Evolutionary conservation across 2,329 filamentous ascomycete species (phyloP), one percentile per base, ranked within the genome.

Genomic region (Hypomyces perniciosus): DNA sequence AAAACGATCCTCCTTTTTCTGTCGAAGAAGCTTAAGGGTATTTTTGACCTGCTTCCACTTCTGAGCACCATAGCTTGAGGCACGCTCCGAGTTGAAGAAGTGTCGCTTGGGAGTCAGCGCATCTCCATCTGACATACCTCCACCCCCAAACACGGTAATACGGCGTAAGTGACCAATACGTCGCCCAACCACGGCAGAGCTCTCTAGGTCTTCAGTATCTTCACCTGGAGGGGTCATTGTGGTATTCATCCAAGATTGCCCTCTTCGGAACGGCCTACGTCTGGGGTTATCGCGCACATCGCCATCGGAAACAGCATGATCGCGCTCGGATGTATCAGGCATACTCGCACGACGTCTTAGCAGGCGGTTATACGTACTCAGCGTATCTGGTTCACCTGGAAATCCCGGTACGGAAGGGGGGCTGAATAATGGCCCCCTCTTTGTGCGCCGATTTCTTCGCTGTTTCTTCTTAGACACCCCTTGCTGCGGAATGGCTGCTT

Each of bases 11-110:
- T 89, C 86, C 66, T 88, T 95, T 67, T 86, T 88, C 60, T 88
- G 83, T 56, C 89, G 83, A 54, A 95, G 75, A 51, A 85, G 72
- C 65, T 89, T 91, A 44, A 97, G 71, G 1, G 90, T 91, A 58
- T 89, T 89, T 71, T 96, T 97, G 62, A 99, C 81, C 64, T 95
- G 88, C 56, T 85, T 85, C 93, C 93, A 99, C 72, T 88, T 90
- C 61, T 92, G 87, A 13, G 83, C 90, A 61, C 81, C 81, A 62
- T 86, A 84, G 12, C 85, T 90, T 2, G 85, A 81, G 27, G 86
- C 83, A 58, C 86, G 77, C 57, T 90, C 86, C 29, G 80, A 71
- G 13, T 73, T 73, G 59, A 88, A 78, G 60, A 82, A 78, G 6
- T 79, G 75, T 20, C 81, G 70, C 56, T 72, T 73, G 3, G 79